Percentiles rank a stretch among this genome's conserved stretches.
Evolutionary conservation across 257 asterid species (phyloP).

Genomic region (Leonotis leonurus): DNA sequence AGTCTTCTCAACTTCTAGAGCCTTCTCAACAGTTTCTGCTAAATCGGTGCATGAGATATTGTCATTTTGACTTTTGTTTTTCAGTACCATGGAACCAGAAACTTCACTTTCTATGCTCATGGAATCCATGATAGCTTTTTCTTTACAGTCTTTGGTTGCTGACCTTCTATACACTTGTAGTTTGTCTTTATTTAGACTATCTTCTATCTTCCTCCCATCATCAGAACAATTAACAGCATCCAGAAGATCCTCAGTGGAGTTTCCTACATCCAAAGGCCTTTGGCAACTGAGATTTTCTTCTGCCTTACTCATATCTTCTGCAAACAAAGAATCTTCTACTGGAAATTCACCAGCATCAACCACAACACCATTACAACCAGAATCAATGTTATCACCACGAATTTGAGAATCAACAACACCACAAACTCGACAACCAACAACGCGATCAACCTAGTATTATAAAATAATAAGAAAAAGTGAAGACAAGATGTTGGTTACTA

Average conservation of each 20-base stretch:
- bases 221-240: conserved; percentile 39
- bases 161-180: conserved; percentile 67
- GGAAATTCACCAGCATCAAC: conserved; percentile 29
- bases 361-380: conserved; percentile 18
- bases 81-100: conserved; percentile 28
- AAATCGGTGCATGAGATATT: conserved; percentile 19
- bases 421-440: conserved; percentile 79
- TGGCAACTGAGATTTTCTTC: conserved; percentile 30
- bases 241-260: conserved; percentile 30
- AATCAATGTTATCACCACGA: conserved; percentile 31
- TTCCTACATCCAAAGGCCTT: conserved; percentile 33
- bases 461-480: conserved; percentile 12
- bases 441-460: conserved; percentile 68
- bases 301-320: conserved; percentile 28
- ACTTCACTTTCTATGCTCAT: conserved; percentile 22
- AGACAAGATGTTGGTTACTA: not conserved
- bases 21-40: conserved; percentile 13
- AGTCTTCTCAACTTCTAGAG: conserved; percentile 18
- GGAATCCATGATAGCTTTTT: conserved; percentile 31
- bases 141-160: conserved; percentile 45
- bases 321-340: conserved; percentile 33
- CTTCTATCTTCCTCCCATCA: conserved; percentile 27
- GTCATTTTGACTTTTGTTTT: conserved; percentile 26
- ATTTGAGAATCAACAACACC: conserved; percentile 79
- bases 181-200: conserved; percentile 30